These are phyloP conservation scores for Saccharomyces hybrid DNA, from an alignment of 1,139 yeast genomes.

Conservation along the genomic window DNA sequence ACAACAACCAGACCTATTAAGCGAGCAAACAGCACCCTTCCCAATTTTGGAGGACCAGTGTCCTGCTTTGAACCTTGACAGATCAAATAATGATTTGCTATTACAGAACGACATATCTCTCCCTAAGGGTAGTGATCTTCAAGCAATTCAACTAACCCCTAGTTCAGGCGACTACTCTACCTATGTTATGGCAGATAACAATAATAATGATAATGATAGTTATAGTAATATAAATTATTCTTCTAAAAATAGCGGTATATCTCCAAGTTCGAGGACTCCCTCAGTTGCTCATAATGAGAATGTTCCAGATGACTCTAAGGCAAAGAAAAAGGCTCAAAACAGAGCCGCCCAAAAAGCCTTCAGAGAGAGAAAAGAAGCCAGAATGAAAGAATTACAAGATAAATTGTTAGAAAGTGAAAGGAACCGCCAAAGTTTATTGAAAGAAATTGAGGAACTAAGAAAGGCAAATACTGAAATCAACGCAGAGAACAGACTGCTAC, in stretches of 20 bases:
- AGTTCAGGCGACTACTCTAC: neutral
- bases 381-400: slow-evolving; percentile 57
- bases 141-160: neutral
- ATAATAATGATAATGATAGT: neutral
- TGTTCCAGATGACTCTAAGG: slow-evolving; percentile 8
- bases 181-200: neutral
- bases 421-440: slow-evolving; percentile 44
- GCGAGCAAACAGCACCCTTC: neutral
- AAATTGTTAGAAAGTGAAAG: slow-evolving; percentile 53
- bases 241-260: neutral
- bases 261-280: neutral
- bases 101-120: neutral
- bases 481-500: slow-evolving; percentile 41
- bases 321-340: slow-evolving; percentile 72
- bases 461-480: slow-evolving; percentile 39
- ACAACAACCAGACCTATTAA: neutral
- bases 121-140: neutral
- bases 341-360: slow-evolving; percentile 88
- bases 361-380: slow-evolving; percentile 74
- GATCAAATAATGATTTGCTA: neutral
- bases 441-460: slow-evolving; percentile 45
- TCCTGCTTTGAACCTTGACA: neutral
- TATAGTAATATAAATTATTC: neutral
- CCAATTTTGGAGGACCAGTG: neutral
- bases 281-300: neutral